These are phyloP conservation scores for Limtongia smithiae DNA, from an alignment of 805 yeast species.

Conservation along the genomic window DNA sequence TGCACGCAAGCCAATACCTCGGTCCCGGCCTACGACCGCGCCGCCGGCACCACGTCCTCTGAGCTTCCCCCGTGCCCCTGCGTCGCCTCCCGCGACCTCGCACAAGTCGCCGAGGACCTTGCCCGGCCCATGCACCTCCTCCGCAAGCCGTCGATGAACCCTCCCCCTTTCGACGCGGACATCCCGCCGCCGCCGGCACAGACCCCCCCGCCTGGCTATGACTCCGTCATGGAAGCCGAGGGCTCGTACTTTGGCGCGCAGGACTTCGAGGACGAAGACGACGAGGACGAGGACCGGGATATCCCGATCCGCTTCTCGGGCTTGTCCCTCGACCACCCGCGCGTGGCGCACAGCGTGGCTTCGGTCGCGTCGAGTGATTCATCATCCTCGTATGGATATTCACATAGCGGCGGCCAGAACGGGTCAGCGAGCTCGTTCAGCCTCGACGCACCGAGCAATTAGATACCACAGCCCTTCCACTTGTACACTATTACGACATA, in stretches of 20 bases:
- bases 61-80: constrained; percentile 28
- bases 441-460: not conserved
- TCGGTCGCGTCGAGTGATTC: constrained; percentile 6
- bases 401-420: not conserved
- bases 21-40: constrained; percentile 40
- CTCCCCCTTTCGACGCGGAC: constrained; percentile 60
- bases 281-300: constrained; percentile 17
- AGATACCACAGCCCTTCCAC: no score
- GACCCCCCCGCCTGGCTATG: constrained; percentile 46
- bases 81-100: constrained; percentile 1
- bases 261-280: constrained; percentile 9
- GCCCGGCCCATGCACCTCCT: constrained; percentile 52
- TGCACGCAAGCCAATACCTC: constrained; percentile 45
- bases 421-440: not conserved
- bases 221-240: constrained; percentile 41
- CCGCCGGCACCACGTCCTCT: constrained; percentile 54
- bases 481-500: no score
- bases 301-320: constrained; percentile 15
- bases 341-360: not conserved
- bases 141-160: constrained; percentile 55
- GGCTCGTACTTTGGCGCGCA: constrained; percentile 18
- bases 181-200: constrained; percentile 39
- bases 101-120: constrained; percentile 5
- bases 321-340: constrained; percentile 4
- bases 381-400: not conserved